phyloP scores from a whole-genome alignment of 2,329 filamentous ascomycete genomes.

The Aspergillus brunneoviolaceus region DNA sequence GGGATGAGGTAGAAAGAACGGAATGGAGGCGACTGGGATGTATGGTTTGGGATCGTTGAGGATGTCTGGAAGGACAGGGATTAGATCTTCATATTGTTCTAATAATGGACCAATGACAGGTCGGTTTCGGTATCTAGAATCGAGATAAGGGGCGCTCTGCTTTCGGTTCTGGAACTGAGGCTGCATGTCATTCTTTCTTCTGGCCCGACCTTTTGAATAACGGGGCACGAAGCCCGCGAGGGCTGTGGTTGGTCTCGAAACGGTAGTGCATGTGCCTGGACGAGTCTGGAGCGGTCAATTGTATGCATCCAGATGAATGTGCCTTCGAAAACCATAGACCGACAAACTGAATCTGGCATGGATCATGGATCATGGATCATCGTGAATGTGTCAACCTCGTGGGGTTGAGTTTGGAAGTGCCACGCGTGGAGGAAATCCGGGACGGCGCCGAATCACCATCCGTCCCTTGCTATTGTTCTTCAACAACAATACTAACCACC shows the following conservation, averaged over 20 bases:
- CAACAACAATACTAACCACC: constrained; percentile 18
- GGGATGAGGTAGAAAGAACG: background rate
- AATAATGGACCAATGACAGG: background rate
- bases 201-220: background rate
- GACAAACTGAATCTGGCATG: background rate
- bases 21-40: background rate
- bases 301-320: background rate
- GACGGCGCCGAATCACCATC: background rate
- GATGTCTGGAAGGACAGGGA: background rate
- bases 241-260: background rate
- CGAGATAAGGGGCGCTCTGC: background rate
- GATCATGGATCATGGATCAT: background rate
- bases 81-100: constrained; percentile 13
- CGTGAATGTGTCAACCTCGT: background rate
- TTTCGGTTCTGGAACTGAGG: background rate
- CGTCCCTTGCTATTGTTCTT: constrained; percentile 18
- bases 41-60: background rate
- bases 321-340: too few species aligned
- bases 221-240: background rate
- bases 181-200: background rate
- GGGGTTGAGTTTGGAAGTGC: background rate
- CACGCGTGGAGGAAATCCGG: background rate
- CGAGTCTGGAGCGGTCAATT: background rate
- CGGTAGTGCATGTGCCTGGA: background rate
- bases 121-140: background rate